Base-by-base conservation (phyloP, 805 yeast genomes). In the Yamadazyma insecticola region DNA sequence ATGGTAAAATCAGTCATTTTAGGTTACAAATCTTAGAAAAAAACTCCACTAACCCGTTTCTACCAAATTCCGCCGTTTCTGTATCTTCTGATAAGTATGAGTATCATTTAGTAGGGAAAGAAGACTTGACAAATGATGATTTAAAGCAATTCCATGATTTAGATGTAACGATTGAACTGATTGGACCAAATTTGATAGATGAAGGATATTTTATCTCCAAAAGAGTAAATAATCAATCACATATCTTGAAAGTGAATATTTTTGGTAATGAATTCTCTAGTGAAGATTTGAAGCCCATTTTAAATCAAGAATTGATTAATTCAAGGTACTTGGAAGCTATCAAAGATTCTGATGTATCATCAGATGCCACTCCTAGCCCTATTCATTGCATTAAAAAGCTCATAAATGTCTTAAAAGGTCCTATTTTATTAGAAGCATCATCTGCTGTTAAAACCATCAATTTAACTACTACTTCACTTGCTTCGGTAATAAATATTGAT, bases 401-500 rank as follows among this genome's bases (percentile, higher is more conserved):
- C 12, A 67, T 72, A 43, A 76, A 74, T 38, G 80, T 82, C 6
- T 57, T 85, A 28, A 74, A 67, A 40, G 89, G 87, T 2, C 90
- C 95, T 0, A 52, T 86, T 14, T 50, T 62, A 6, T 51, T 69
- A 15, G 53, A 49, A 2, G 57, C 69, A 2, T 57, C 52, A 2
- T 71, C 67, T 4, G 73, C 70, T 8, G 55, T 64, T 3, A 78
- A 74, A 45, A 74, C 81, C 0, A 78, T 87, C 22, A 63, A 69
- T 37, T 52, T 74, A 3, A 51, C 57, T n/a, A 71, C 70, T 37
- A 62, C 74, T 11, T 58, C 69, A 1, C 54, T 82, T 35, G 76
- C 73, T 39, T 60, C 82, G 3, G 74, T 74, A 34, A 51, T 84
- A 4, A 77, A 81, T 40, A 65, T 81, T 2, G 51, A 57, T 0